Evolutionary conservation across 192 early-diverging fungal species (phyloP).

Genomic region (Backusella tuberculispora): DNA sequence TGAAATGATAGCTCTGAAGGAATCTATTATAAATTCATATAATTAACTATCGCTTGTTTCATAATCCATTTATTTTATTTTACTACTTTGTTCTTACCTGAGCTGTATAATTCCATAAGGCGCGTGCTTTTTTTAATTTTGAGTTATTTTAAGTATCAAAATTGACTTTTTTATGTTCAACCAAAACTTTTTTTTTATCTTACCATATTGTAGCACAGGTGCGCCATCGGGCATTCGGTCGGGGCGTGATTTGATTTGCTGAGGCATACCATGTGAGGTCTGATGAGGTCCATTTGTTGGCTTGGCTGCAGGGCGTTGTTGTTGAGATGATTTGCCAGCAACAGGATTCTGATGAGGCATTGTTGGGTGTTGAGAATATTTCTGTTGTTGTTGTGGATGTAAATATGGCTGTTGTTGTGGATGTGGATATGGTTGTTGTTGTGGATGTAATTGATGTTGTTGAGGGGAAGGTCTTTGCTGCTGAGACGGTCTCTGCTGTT

Average conservation of each 20-base stretch:
- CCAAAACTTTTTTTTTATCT: neutral
- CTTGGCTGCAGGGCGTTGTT: neutral
- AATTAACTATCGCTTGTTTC: too few relatives aligned
- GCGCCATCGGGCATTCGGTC: slow-evolving; percentile 10
- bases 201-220: slow-evolving; percentile 21
- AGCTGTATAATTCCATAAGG: slow-evolving; percentile 14
- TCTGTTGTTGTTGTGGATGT: neutral
- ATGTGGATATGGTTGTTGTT: neutral
- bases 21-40: slow-evolving; percentile 10
- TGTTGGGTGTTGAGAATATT: neutral
- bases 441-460: neutral
- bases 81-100: neutral
- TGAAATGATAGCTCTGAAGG: slow-evolving; percentile 15
- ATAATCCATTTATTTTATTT: neutral
- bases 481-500: neutral
- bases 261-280: slow-evolving; percentile 5
- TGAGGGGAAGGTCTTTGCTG: neutral
- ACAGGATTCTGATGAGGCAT: neutral
- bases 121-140: slow-evolving; percentile 1
- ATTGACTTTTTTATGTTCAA: neutral
- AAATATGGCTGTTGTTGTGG: neutral
- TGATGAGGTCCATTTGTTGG: neutral
- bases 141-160: neutral
- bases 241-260: neutral
- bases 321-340: neutral